Conservation (phyloP, 768 basidiomycete species). For the Scleroderma bovista region DNA sequence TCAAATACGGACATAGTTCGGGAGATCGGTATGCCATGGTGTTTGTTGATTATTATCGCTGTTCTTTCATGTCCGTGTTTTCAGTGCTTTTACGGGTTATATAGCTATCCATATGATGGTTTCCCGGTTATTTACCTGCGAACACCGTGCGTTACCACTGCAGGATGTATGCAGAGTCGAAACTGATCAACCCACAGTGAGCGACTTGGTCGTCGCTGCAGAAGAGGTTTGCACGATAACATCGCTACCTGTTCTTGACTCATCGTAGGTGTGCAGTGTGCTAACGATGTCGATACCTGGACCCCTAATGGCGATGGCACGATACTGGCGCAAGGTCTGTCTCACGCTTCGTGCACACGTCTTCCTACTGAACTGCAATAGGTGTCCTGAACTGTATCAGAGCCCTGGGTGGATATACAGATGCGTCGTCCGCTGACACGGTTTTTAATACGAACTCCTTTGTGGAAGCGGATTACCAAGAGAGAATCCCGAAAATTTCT, state of each 20-base stretch:
- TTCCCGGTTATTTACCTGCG: slow-evolving; percentile 53
- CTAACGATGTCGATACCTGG: slow-evolving; percentile 52
- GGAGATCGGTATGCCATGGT: slow-evolving; percentile 49
- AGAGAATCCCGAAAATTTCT: slow-evolving; percentile 36
- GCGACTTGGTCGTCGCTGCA: slow-evolving; percentile 48
- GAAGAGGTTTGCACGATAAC: slow-evolving; percentile 47
- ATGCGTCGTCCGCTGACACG: slow-evolving; percentile 41
- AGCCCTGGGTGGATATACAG: slow-evolving; percentile 57
- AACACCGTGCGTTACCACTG: slow-evolving; percentile 44
- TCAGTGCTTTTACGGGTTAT: slow-evolving; percentile 58
- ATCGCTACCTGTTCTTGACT: not conserved
- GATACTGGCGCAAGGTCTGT: slow-evolving; percentile 49
- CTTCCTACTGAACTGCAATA: slow-evolving; percentile 12
- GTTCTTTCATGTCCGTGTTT: not conserved
- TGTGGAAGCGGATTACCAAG: slow-evolving; percentile 49
- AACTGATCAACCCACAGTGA: slow-evolving; percentile 36
- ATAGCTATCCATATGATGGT: slow-evolving; percentile 50
- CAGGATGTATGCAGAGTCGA: not conserved
- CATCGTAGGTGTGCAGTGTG: slow-evolving; percentile 34
- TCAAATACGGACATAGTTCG: slow-evolving; percentile 60
- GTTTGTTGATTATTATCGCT: not conserved
- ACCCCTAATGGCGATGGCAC: slow-evolving; percentile 49
- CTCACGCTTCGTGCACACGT: not conserved
- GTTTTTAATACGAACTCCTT: slow-evolving; percentile 59
- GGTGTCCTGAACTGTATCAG: slow-evolving; percentile 61